Evolutionary conservation across 495 filamentous ascomycete genomes (phyloP).

Genomic region (Hypoxylon crocopeplum): DNA sequence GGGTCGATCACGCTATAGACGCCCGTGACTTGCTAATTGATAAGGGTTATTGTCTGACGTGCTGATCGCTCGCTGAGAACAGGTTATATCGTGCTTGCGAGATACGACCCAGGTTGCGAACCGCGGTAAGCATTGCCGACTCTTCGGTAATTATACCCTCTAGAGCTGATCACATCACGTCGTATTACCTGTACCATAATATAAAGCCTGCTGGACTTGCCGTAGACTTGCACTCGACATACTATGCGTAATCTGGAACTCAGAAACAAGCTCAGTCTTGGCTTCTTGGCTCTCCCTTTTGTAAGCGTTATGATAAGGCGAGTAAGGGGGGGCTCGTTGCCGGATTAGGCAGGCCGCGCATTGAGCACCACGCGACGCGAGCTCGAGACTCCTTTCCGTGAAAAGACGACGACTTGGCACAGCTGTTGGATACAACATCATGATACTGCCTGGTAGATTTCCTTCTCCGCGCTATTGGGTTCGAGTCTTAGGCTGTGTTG

Average conservation of each 20-base stretch:
- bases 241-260: slow-evolving; percentile 30
- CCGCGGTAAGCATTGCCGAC: slow-evolving; percentile 27
- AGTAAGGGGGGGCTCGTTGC: slow-evolving; percentile 23
- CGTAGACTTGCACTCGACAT: slow-evolving; percentile 21
- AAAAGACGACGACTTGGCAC: slow-evolving; percentile 28
- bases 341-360: slow-evolving; percentile 33
- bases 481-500: slow-evolving; percentile 36
- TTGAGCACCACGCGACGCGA: slow-evolving; percentile 32
- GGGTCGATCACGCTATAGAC: slow-evolving; percentile 16
- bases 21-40: slow-evolving; percentile 14
- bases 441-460: slow-evolving; percentile 33
- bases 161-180: slow-evolving; percentile 26
- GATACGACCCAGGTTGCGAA: slow-evolving; percentile 4
- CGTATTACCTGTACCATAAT: slow-evolving; percentile 33
- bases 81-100: not conserved
- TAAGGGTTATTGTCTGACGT: slow-evolving; percentile 6
- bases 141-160: slow-evolving; percentile 23
- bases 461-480: slow-evolving; percentile 31
- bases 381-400: slow-evolving; percentile 33
- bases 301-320: slow-evolving; percentile 26
- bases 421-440: slow-evolving; percentile 29
- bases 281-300: slow-evolving; percentile 31
- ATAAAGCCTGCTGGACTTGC: slow-evolving; percentile 31
- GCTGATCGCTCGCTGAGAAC: slow-evolving; percentile 11
- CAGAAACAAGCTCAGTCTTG: slow-evolving; percentile 40